phyloP scores from a whole-genome alignment of 2,329 filamentous ascomycete genomes.

The Phialocephala sp. region DNA sequence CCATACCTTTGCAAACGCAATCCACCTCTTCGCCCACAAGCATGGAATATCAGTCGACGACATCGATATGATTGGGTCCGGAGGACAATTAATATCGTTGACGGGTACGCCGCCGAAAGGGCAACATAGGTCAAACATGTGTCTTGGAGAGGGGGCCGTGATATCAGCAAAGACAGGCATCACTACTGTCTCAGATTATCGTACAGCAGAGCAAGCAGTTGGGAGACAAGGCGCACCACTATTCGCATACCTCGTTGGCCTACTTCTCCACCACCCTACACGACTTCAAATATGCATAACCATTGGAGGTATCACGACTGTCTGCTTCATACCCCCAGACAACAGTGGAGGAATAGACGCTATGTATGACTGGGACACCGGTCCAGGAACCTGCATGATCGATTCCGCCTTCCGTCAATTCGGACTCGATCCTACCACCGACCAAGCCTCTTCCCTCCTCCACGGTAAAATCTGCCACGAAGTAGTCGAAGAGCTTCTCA shows the following conservation, averaged over 20 bases:
- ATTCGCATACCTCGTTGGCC: constrained; percentile 41
- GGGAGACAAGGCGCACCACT: constrained; percentile 43
- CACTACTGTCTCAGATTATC: constrained; percentile 43
- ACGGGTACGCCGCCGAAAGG: constrained; percentile 40
- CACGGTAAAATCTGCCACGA: constrained; percentile 42
- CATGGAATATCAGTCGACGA: constrained; percentile 41
- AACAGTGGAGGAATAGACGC: constrained; percentile 42
- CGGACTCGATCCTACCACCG: constrained; percentile 39
- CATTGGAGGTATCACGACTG: constrained; percentile 41
- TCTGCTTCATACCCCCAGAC: constrained; percentile 42
- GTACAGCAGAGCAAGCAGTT: constrained; percentile 44
- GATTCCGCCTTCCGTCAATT: constrained; percentile 41
- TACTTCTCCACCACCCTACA: constrained; percentile 42
- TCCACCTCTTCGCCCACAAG: constrained; percentile 42
- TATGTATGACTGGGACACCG: constrained; percentile 45
- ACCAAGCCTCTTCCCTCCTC: constrained; percentile 34
- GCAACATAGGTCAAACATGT: constrained; percentile 43
- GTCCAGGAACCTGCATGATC: constrained; percentile 42
- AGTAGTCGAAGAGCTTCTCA: constrained; percentile 40
- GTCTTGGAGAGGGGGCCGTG: constrained; percentile 42
- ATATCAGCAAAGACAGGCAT: constrained; percentile 44
- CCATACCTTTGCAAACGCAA: constrained; percentile 42
- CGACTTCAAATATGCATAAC: constrained; percentile 42
- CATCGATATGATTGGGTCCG: constrained; percentile 42
- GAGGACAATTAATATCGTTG: constrained; percentile 41